Conservation (phyloP, 805 yeast species). For the Saccharomycopsis microspora region DNA sequence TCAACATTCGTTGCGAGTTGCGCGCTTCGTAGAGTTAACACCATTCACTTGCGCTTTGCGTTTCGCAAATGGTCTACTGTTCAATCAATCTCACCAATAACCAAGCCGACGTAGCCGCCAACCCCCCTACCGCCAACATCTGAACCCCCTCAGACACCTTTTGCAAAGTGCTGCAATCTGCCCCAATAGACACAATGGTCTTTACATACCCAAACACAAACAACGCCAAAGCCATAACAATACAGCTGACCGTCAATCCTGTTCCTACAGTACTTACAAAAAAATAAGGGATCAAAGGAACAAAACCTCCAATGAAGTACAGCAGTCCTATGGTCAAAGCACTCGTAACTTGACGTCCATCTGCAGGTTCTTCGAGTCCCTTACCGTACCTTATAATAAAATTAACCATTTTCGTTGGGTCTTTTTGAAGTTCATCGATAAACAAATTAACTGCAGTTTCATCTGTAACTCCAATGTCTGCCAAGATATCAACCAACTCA, state of each 20-base stretch:
- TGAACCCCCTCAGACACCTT: conserved; percentile 73
- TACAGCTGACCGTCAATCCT: conserved; percentile 64
- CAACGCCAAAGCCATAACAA: conserved; percentile 77
- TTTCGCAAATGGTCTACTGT: not conserved
- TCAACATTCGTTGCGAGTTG: too few species aligned
- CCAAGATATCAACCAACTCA: conserved; percentile 70
- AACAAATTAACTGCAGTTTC: conserved; percentile 66
- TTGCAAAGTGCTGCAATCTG: conserved; percentile 47
- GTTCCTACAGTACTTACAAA: conserved; percentile 64
- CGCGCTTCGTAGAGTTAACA: too few species aligned
- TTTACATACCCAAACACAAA: conserved; percentile 81
- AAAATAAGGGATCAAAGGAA: conserved; percentile 86
- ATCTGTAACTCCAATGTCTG: conserved; percentile 53
- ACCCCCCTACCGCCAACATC: conserved; percentile 93
- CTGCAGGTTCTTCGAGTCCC: conserved; percentile 94
- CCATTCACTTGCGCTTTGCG: too few species aligned
- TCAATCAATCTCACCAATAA: conserved; percentile 73
- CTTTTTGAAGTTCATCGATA: conserved; percentile 64
- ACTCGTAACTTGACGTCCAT: conserved; percentile 76
- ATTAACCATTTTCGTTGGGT: conserved; percentile 71
- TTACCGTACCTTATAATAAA: conserved; percentile 81
- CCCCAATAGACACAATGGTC: conserved; percentile 77
- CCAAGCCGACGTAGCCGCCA: conserved; percentile 98
- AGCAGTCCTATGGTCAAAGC: conserved; percentile 86
- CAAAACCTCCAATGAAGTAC: conserved; percentile 85